Conservation (phyloP, 2,329 filamentous ascomycete genomes). For the Arthroderma uncinatum region DNA sequence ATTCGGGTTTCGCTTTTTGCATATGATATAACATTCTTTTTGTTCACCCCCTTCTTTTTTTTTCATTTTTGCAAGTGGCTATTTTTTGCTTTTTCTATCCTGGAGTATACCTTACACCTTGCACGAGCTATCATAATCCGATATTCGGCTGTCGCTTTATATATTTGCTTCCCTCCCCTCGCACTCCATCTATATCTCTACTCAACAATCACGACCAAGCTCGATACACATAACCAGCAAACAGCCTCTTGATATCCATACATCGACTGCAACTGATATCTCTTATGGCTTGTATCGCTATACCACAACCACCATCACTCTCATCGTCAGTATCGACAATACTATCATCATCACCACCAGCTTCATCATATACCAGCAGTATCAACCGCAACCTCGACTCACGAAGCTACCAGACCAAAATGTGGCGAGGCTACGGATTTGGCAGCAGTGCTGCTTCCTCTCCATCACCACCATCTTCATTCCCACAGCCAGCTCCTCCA, state of each 20-base stretch:
- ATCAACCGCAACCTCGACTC: neutral
- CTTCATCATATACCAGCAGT: neutral
- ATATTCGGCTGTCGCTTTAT: neutral
- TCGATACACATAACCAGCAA: neutral
- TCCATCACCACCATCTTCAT: slow-evolving; percentile 23
- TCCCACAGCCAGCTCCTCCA: slow-evolving; percentile 27
- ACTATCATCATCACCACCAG: neutral
- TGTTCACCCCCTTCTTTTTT: neutral
- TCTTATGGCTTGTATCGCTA: slow-evolving; percentile 7
- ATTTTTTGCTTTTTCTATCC: neutral
- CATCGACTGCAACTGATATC: neutral
- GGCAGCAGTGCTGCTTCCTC: slow-evolving; percentile 14
- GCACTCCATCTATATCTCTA: neutral
- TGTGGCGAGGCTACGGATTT: slow-evolving; percentile 15
- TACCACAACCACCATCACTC: slow-evolving; percentile 2
- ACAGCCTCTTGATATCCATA: neutral
- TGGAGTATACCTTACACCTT: neutral
- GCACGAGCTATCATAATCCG: neutral
- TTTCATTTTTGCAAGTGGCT: neutral
- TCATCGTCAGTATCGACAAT: slow-evolving; percentile 1
- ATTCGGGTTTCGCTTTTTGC: slow-evolving; percentile 1
- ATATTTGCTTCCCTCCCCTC: neutral
- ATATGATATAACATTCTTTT: slow-evolving; percentile 4
- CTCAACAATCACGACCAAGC: neutral
- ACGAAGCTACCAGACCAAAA: slow-evolving; percentile 8